Evolutionary conservation across 768 basidiomycete species (phyloP), one percentile per base, ranked within the genome.

Genomic region (Daedaleopsis sinensis): DNA sequence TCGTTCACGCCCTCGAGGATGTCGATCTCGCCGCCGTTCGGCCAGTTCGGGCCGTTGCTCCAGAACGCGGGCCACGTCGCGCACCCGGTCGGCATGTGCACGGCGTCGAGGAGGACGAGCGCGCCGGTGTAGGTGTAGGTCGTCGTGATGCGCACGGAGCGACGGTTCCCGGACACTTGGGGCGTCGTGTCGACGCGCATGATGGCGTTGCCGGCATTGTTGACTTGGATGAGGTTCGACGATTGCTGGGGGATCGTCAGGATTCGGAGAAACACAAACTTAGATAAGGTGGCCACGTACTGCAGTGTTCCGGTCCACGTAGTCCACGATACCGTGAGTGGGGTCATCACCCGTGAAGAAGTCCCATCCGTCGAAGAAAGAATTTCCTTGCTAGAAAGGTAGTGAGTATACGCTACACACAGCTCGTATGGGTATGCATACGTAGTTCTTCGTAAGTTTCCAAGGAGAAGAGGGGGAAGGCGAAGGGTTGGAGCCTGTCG

Each of bases 121-220:
- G 81, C 88, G 10, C 84, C 84, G 43, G 82, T 90, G 68, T 84
- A 90, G 1, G 77, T 73, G 54, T 76, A 72, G 23, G 85, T 70
- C 0, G 89, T 86, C 54, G 85, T 86, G 65, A 98, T 90, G 64
- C 96, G 87, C 46, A 96, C 82, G 62, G 90, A 89, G 72, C 85
- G 81, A 64, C 95, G 84, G 59, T 82, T 89, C 46, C 73, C 83
- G 2, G 66, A 68, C 37, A 95, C 89, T 19, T 74, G 81, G 13
- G 85, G 80, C 11, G 93, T 96, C 11, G 91, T 95, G 71, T 96
- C 93, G 39, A 96, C 88, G 43, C 85, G 80, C 94, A 98, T 96
- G 57, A 97, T 76, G 19, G 90, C 91, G 74, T 93, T 84, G 27
- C 92, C 91, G 18, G 79, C 81, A 24, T 70, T 64, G 69, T 93